phyloP scores from a whole-genome alignment of 139 green algal species.

The Yamagishiella unicocca region DNA sequence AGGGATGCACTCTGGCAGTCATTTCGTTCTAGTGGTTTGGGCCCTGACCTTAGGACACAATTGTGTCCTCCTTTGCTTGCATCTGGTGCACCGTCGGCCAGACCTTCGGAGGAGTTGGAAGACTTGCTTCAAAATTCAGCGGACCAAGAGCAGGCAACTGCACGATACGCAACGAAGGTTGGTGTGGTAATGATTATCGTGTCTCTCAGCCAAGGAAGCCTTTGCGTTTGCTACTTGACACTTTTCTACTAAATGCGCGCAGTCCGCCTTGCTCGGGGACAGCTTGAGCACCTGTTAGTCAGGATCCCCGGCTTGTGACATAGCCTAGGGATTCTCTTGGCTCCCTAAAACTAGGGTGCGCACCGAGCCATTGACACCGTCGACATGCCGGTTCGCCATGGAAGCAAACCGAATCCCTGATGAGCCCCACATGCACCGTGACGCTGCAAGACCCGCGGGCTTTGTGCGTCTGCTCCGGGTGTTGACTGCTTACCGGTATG shows the following conservation, averaged over 20 bases:
- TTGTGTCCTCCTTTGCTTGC: neutral
- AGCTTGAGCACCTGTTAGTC: no score
- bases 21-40: neutral
- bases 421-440: neutral
- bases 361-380: no score
- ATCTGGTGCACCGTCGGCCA: neutral
- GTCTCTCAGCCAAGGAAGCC: no score
- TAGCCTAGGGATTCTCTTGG: no score
- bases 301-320: no score
- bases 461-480: neutral
- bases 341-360: no score
- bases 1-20: neutral
- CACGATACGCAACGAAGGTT: neutral
- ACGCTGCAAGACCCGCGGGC: neutral
- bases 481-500: conserved; percentile 4
- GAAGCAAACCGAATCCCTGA: neutral
- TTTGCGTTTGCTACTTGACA: no score
- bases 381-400: neutral
- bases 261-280: no score
- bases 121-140: neutral
- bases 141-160: neutral
- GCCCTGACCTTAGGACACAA: neutral
- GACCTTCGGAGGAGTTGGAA: neutral
- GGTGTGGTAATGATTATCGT: no score
- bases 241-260: no score